Base-by-base conservation (phyloP, 1,284 basidiomycete genomes). In the Gymnopus androsaceus region DNA sequence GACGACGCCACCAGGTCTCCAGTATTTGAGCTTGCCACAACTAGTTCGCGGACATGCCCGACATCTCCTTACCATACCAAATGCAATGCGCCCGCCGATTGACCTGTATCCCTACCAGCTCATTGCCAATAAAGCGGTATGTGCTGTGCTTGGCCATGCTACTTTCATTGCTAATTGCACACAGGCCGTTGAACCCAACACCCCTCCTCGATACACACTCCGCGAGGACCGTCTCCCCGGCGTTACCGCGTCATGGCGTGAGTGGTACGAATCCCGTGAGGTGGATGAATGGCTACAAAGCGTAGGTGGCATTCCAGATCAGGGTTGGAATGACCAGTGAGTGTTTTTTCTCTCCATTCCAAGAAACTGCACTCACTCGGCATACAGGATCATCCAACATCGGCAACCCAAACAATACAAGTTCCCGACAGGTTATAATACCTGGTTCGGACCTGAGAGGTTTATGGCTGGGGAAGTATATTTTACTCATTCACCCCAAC, bases 241-340 rank as follows among this genome's bases (percentile, higher is more conserved):
- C 23, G 92, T 92, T 0, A 93, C 94, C 0, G 80, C 85, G 1
- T 88, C 81, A 50, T 98, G 93, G 90, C 80, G 81, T 47, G 68
- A 72, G 30, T 98, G 93, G 87, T 88, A 89, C n/a, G 88, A 96
- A 73, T 75, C 78, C 45, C 80, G 84, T 50, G 92, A 98, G 64
- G 87, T 97, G 4, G 95, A 98, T 56, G 92, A 95, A 69, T 96
- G 95, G 90, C 85, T 94, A 58, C 95, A 97, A 71, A 88, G 87
- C 60, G 86, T 93, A 36, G 89, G 85, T 14, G 93, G 92, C 53
- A 87, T 97, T 17, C 76, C 92, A 36, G 90, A 94, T 50, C 84
- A 88, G 63, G 88, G 88, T 11, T 96, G 93, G 92, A 92, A 94
- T 65, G 92, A 95, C 50, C 84, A 90, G 84, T 66, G 36, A 31